Conservation (phyloP, 495 filamentous ascomycete species). For the Letharia lupina region DNA sequence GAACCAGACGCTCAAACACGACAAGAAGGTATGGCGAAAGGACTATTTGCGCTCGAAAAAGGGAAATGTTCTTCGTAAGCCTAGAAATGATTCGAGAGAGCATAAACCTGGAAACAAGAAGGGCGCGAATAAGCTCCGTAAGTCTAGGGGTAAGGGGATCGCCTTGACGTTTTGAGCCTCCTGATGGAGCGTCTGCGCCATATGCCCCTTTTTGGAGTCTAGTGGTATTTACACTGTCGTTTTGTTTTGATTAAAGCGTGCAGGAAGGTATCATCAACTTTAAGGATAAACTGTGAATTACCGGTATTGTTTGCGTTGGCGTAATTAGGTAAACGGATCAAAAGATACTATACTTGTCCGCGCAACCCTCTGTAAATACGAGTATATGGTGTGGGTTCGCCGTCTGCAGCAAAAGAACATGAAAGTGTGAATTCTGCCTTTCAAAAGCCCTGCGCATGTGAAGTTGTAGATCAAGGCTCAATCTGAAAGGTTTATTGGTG, state of each 20-base stretch:
- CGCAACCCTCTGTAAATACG: not conserved
- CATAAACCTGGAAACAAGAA: too few species aligned
- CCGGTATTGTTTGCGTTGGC: not conserved
- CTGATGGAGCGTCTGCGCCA: too few species aligned
- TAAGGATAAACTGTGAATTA: not conserved
- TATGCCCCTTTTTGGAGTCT: too few species aligned
- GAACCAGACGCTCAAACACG: not conserved
- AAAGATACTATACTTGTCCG: not conserved
- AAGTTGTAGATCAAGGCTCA: not conserved
- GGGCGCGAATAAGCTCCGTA: too few species aligned
- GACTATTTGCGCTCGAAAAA: too few species aligned
- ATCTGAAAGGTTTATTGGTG: not conserved
- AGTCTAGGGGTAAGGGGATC: too few species aligned
- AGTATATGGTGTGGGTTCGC: not conserved
- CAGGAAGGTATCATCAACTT: not conserved
- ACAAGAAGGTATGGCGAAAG: not conserved
- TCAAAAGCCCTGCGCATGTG: not conserved
- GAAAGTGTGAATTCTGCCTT: not conserved
- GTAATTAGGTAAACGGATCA: not conserved
- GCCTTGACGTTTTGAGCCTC: not conserved
- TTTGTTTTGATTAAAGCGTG: not conserved
- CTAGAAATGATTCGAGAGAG: too few species aligned
- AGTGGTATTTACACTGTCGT: not conserved
- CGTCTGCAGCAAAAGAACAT: not conserved
- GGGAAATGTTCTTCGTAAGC: too few species aligned